Conservation (phyloP, 352 stramenopile genomes). For the Hyaloperonospora brassicae region DNA sequence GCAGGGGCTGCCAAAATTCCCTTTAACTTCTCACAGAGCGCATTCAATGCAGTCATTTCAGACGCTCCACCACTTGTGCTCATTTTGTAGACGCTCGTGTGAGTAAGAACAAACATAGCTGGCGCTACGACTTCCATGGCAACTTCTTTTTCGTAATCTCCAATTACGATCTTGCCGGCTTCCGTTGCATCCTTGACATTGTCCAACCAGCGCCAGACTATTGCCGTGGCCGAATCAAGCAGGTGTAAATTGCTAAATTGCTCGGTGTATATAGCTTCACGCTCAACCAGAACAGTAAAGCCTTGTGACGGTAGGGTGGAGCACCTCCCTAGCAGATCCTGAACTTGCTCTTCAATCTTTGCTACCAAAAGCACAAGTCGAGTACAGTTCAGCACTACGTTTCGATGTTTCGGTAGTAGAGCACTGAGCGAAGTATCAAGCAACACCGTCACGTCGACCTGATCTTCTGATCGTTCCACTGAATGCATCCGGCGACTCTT, state of each 20-base stretch:
- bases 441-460: conserved; percentile 1
- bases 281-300: conserved; percentile 20
- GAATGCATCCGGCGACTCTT: background rate
- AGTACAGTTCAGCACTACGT: conserved; percentile 10
- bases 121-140: conserved; percentile 21
- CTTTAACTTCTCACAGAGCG: conserved; percentile 31
- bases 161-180: background rate
- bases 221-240: conserved; percentile 20
- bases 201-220: conserved; percentile 16
- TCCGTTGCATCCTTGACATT: background rate
- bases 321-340: conserved; percentile 12
- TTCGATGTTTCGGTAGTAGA: conserved; percentile 4
- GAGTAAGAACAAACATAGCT: conserved; percentile 29
- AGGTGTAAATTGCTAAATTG: conserved; percentile 18
- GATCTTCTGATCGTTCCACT: conserved; percentile 1
- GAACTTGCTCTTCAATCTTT: conserved; percentile 35
- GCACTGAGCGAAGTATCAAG: conserved; percentile 5
- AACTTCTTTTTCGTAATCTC: conserved; percentile 22
- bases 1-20: conserved; percentile 7
- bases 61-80: conserved; percentile 22
- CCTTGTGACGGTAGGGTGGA: conserved; percentile 1
- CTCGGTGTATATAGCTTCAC: conserved; percentile 11
- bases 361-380: conserved; percentile 35
- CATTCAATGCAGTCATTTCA: conserved; percentile 25
- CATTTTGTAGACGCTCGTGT: conserved; percentile 40